phyloP scores from a whole-genome alignment of 345 rosid genomes.

The Theobroma cacao region DNA sequence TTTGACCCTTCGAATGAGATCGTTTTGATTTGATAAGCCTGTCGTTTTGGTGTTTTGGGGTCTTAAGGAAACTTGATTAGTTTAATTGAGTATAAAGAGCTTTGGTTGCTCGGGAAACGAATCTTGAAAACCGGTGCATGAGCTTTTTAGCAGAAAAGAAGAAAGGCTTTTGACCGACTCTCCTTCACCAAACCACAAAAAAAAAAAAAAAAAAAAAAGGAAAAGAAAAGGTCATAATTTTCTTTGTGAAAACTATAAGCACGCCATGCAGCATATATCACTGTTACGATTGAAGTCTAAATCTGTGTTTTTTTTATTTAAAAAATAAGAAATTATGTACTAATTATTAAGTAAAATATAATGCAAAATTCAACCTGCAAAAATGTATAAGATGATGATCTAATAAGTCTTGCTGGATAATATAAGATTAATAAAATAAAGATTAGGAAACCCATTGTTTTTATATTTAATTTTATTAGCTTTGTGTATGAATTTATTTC shows the following conservation, averaged over 20 bases:
- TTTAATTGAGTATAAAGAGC: not conserved
- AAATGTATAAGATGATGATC: not conserved
- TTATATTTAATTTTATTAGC: not conserved
- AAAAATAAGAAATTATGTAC: too few relatives aligned
- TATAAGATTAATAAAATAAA: not conserved
- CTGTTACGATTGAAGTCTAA: not conserved
- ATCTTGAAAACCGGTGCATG: conserved; percentile 27
- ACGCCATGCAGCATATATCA: conserved; percentile 1
- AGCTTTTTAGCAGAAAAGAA: conserved; percentile 32
- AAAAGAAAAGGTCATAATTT: not conserved
- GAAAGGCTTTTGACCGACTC: conserved; percentile 36
- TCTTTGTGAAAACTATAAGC: not conserved
- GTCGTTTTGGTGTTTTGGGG: not conserved
- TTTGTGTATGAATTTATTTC: conserved; percentile 17
- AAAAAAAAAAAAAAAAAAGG: too few relatives aligned
- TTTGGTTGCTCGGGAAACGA: conserved; percentile 23
- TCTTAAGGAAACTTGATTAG: not conserved
- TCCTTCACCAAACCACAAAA: too few relatives aligned
- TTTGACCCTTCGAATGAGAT: not conserved
- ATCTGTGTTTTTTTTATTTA: not conserved
- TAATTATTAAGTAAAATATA: too few relatives aligned
- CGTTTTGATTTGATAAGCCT: not conserved
- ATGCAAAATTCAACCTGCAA: too few relatives aligned
- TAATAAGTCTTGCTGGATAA: not conserved
- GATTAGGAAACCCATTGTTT: not conserved